Percentiles rank a stretch among this genome's conserved stretches.
Conservation (phyloP, 441 rosid genomes). For the Bruguiera hainesii region DNA sequence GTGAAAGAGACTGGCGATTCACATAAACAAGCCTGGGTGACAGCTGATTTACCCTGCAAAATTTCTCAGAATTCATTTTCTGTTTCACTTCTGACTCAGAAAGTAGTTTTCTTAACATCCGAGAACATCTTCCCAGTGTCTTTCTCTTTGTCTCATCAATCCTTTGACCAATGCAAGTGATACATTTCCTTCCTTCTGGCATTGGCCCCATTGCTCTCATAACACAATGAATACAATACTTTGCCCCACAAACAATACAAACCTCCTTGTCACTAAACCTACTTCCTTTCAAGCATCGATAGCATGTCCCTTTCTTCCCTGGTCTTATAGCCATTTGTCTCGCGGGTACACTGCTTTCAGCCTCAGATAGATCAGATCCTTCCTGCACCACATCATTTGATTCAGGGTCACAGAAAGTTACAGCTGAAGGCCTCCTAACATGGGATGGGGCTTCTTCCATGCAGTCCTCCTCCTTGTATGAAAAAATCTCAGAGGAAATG, state of each 20-base stretch:
- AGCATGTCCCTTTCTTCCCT: slow-evolving; percentile 83
- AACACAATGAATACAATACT: slow-evolving; percentile 71
- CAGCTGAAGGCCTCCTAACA: slow-evolving; percentile 42
- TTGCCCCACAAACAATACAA: slow-evolving; percentile 90
- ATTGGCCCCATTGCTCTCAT: slow-evolving; percentile 94
- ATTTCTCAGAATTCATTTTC: slow-evolving; percentile 68
- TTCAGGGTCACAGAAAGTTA: slow-evolving; percentile 60
- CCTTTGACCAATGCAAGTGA: slow-evolving; percentile 70
- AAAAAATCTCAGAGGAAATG: slow-evolving; percentile 39
- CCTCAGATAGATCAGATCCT: slow-evolving; percentile 31
- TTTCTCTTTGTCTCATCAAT: slow-evolving; percentile 71
- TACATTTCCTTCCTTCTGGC: slow-evolving; percentile 99
- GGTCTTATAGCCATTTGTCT: slow-evolving; percentile 53
- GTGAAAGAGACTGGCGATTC: slow-evolving; percentile 50
- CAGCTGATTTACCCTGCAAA: slow-evolving; percentile 73
- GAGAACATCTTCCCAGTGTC: slow-evolving; percentile 66
- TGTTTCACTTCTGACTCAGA: slow-evolving; percentile 59
- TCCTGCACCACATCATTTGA: slow-evolving; percentile 18
- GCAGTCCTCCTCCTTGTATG: slow-evolving; percentile 35
- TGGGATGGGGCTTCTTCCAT: slow-evolving; percentile 34
- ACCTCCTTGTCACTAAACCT: slow-evolving; percentile 79
- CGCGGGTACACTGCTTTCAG: slow-evolving; percentile 30
- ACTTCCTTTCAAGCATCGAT: slow-evolving; percentile 74
- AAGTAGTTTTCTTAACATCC: slow-evolving; percentile 67
- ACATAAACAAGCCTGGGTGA: slow-evolving; percentile 77